Base-by-base conservation (phyloP, 164 flowering plant genomes). In the Kingdonia uniflora region DNA sequence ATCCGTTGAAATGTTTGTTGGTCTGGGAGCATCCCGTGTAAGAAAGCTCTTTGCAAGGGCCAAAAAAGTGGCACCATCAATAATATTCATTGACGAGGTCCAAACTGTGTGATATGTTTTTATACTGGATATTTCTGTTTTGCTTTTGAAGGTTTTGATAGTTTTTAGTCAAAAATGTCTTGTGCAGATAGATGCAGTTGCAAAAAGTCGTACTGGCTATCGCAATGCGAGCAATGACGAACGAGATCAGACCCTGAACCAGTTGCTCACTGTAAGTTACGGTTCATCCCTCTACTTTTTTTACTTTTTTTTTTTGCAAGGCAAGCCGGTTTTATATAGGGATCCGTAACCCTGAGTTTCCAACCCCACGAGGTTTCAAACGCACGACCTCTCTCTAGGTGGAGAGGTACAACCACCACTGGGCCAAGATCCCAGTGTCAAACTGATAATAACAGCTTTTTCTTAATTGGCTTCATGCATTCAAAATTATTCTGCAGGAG, bases 21-120 rank as follows among this genome's bases (percentile, higher is more conserved):
- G 98, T 64, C 85, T 88, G 96, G 99, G 99, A 54, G 96, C 99
- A 61, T 92, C 96, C 49, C 94, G 99, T 55, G 99, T 92, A 47
- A 69, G 99, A 61, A 95, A 88, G 66, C 87, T 92, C 13, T 92
- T 92, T 76, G 82, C 95, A 37, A 74, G 89, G 58, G 99, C 99
- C 51, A 88, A 88, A 70, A 86, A 86, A 68, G 96, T 82, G 65
- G 96, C 99, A 49, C 99, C 99, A 23, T 86, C 96, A 48, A 92
- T 92, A 52, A 84, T 92, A 62, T 92, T 92, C 60, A 92, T 92
- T 64, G 99, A 92, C 63, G 99, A 92, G 94, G 99, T 88, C 16
- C 46, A 72, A 45, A 23, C 33, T 50, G 33, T 22, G 14, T 29
- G 35, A 21, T 38, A n/a, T 24, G 11, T 61, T 49, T 29, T 24